Base-by-base conservation (phyloP, 495 filamentous ascomycete species). In the Xanthoparmelia taractica region DNA sequence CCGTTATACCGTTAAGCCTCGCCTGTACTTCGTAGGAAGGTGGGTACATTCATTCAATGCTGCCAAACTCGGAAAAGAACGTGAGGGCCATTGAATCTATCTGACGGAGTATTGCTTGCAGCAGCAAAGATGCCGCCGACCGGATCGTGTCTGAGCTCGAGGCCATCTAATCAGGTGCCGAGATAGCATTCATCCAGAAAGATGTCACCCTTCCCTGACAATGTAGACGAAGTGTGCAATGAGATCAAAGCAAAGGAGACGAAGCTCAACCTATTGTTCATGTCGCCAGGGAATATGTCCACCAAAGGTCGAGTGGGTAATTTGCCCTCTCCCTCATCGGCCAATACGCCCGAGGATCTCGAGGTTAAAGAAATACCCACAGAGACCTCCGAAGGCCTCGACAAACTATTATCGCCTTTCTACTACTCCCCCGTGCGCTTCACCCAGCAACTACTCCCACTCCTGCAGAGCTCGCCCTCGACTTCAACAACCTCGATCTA, bases 151-250 rank as follows among this genome's bases (percentile, higher is more conserved):
- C 64, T 0, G 79, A 84, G 60, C 73, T 82, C 54, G 63, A 76
- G 45, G 36, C 65, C 37, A 50, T 83, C 20, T 83, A 87, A 66
- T 75, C 80, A 0, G 70, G 69, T 1, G 84, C 83, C 6, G 59
- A 77, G 33, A 77, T 79, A 66, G 67, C 60, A 65, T 89, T 85
- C 68, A 68, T 84, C 63, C 55, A 67, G 29, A 69, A 73, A 34
- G 85, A 89, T 54, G 69, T 84, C 2, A 78, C 76, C 15, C 73
- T 84, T n/a, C 10, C 70, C 88, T 0, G 68, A 68, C 10, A 76
- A 74, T n/a, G 85, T 85, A 25, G 84, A 87, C 68, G 69, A 75
- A n/a, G 70, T 81, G 15, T 88, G 82, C 63, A 59, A 73, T 10
- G 72, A 81, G 54, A 82, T 88, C 58, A 74, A 74, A 65, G 58